Base-by-base conservation (phyloP, 352 stramenopile genomes). In the Phytophthora tentaculata region DNA sequence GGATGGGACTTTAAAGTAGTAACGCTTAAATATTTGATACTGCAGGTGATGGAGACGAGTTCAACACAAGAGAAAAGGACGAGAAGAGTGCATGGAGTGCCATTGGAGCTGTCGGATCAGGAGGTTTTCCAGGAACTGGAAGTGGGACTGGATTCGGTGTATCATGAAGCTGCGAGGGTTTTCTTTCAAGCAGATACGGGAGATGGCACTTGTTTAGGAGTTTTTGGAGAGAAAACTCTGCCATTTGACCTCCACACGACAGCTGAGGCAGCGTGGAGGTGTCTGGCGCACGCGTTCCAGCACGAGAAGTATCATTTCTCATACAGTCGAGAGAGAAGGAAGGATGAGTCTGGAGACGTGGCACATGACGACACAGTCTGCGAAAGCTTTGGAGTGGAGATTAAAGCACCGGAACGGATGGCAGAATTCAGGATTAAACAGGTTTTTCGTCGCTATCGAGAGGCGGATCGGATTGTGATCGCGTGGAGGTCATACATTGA, bases 381-480 rank as follows among this genome's bases (percentile, higher is more conserved):
- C 9, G 84, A 92, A 59, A 84, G 78, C 67, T 86, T 89, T 67
- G 78, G 77, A 22, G 64, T 92, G 1, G 77, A 85, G 65, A 69
- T 89, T 44, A 65, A 81, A 50, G 73, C 73, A 5, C 81, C 85
- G 13, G 65, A 78, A 29, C 83, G 64, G 17, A 77, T 58, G 10
- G 77, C 76, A n/a, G 67, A 87, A 23, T 90, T 89, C 68, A 67
- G 69, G 5, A 79, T 90, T 57, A 80, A 88, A 44, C 81, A 90
- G 51, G 72, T 92, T 47, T 76, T 90, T 35, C 76, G 82, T 3
- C 74, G 80, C 17, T 89, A 87, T 70, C 71, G 84, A n/a, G 80
- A 89, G 44, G 23, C 71, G 14, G 77, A 88, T 64, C 78, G 79
- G 26, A 68, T 87, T n/a, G 80, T 92, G 55, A 83, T 92, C 35